Conservation (phyloP, 2,329 filamentous ascomycete species). For the Rachicladosporium sp. region DNA sequence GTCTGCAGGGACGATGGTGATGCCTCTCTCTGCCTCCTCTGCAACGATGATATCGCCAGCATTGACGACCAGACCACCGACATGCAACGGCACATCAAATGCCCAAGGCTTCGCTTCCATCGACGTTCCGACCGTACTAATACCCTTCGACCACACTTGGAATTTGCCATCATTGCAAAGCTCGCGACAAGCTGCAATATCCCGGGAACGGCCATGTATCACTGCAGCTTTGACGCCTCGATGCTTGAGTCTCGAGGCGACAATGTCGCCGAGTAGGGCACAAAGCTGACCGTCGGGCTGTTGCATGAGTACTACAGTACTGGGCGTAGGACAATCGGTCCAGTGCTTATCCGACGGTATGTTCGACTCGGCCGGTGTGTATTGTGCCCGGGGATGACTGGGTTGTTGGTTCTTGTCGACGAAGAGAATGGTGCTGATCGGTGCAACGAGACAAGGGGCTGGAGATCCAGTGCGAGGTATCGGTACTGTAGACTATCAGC, state of each 20-base stretch:
- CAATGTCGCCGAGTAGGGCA: conserved; percentile 64
- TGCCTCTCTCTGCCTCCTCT: conserved; percentile 53
- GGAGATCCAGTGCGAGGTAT: not conserved
- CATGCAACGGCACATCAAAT: conserved; percentile 28
- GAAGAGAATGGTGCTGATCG: conserved; percentile 52
- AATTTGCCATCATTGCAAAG: conserved; percentile 25
- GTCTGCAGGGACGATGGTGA: conserved; percentile 53
- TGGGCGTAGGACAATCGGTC: conserved; percentile 50
- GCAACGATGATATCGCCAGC: conserved; percentile 58
- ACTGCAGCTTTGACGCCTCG: conserved; percentile 49
- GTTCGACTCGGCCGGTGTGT: conserved; percentile 27
- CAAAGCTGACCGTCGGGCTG: conserved; percentile 55
- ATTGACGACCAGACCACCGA: conserved; percentile 26
- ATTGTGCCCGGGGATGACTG: conserved; percentile 7
- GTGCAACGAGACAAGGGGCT: conserved; percentile 29
- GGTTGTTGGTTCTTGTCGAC: conserved; percentile 40
- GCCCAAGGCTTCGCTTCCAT: conserved; percentile 46
- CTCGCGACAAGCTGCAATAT: conserved; percentile 40
- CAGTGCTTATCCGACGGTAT: conserved; percentile 52
- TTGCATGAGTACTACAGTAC: conserved; percentile 53
- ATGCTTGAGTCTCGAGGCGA: conserved; percentile 56
- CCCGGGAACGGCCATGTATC: conserved; percentile 57
- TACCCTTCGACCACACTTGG: conserved; percentile 44
- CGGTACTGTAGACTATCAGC: not conserved
- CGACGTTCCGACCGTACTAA: conserved; percentile 47